These are phyloP conservation scores for Botrytis aclada DNA, from an alignment of 2,329 filamentous ascomycete genomes.

Conservation along the genomic window DNA sequence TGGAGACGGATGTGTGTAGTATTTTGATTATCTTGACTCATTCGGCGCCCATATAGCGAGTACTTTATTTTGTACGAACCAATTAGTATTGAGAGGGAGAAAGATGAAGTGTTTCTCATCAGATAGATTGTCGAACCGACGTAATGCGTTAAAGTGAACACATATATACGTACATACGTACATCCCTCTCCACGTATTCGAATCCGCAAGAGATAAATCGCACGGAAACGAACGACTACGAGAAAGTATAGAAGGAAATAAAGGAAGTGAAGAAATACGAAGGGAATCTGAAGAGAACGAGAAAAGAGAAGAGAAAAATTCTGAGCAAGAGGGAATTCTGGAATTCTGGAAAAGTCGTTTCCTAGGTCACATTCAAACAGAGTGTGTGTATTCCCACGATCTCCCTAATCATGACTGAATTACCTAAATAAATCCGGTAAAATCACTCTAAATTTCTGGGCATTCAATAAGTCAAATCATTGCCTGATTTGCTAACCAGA, in stretches of 20 bases:
- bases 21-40: neutral
- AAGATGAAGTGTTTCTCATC: neutral
- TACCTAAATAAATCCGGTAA: neutral
- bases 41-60: neutral
- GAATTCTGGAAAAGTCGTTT: neutral
- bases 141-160: neutral
- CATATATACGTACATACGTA: neutral
- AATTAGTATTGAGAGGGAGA: fast-evolving
- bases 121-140: neutral
- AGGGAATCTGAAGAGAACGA: neutral
- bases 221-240: neutral
- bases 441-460: neutral
- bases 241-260: neutral
- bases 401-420: neutral
- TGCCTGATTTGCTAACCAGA: neutral
- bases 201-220: neutral
- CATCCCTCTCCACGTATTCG: neutral
- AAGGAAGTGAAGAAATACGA: neutral
- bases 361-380: neutral
- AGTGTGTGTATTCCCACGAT: neutral
- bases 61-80: neutral
- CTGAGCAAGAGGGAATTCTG: neutral
- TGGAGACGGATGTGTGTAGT: neutral
- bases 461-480: neutral
- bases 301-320: neutral